Percentiles rank a stretch among this genome's conserved stretches.
Conservation (phyloP, 306 rosid species). For the Sesbania bispinosa region DNA sequence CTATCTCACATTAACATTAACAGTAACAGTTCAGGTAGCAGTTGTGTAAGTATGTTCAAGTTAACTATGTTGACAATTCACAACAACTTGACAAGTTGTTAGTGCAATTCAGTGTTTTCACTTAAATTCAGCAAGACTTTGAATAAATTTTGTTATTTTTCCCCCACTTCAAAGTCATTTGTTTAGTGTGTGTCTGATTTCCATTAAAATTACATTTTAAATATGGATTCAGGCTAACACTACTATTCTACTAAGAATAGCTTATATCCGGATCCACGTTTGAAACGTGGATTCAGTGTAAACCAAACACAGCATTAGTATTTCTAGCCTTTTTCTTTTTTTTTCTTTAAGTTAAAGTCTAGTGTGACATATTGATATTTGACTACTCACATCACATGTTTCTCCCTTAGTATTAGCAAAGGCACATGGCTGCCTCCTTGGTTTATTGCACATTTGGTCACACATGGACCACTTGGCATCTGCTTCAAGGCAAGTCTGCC, state of each 20-base stretch:
- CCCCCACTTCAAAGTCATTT: neutral
- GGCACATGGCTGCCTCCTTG: constrained; percentile 29
- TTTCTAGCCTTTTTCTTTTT: neutral
- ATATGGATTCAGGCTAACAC: too few species aligned
- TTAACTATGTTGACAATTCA: neutral
- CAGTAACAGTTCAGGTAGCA: neutral
- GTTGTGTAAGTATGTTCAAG: neutral
- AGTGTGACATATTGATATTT: constrained; percentile 17
- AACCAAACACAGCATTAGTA: too few species aligned
- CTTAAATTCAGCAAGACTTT: neutral
- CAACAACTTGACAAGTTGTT: neutral
- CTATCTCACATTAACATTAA: too few species aligned
- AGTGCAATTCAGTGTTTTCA: neutral
- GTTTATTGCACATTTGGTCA: constrained; percentile 10
- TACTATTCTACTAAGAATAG: too few species aligned
- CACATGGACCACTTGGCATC: too few species aligned
- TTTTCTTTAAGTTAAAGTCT: neutral
- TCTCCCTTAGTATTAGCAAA: neutral
- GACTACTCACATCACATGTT: constrained; percentile 22
- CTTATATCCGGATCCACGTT: too few species aligned
- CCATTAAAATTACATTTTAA: too few species aligned
- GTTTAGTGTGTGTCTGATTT: neutral
- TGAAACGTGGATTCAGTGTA: too few species aligned
- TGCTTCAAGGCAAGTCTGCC: neutral
- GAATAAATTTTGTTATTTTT: neutral